Evolutionary conservation across 2,329 filamentous ascomycete species (phyloP), one percentile per base, ranked within the genome.

Genomic region (Pseudogymnoascus sp.): DNA sequence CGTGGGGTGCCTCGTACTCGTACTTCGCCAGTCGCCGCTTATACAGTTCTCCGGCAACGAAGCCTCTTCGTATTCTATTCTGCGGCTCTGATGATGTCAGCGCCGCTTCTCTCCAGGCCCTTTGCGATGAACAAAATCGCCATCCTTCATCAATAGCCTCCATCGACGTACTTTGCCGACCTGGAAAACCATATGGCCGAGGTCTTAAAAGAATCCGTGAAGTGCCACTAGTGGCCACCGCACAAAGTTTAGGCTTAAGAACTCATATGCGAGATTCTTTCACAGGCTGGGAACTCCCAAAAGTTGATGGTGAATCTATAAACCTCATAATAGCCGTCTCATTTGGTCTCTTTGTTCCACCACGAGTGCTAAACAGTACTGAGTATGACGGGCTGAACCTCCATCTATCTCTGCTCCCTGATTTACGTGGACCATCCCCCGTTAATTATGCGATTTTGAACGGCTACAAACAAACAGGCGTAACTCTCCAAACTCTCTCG

Each of bases 1-100:
- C 29, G 21, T n/a, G n/a, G 26, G 31, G 50, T 33, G 6, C 29
- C 29, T 33, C 29, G 6, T 56, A 21, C 29, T 33, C 11, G 16
- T 21, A 33, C 29, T 19, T 6, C 50, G n/a, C 50, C 50, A 21
- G 10, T 56, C 50, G 50, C n/a, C 50, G 50, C 29, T 56, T 56
- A 19, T 56, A 56, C 29, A 33, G 50, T 56, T 56, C 50, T 16
- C 50, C 29, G 29, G 50, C 59, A 10, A 70, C 69, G 24, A 71
- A 85, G 4, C 89, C 91, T 2, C 80, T 99, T 33, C 83, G 87
- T 35, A 91, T 99, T 62, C 82, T 99, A 3, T 99, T 97, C 76
- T 97, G 93, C 76, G 95, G 95, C 66, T 95, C 93, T 2, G 95
- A 99, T 74, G 81, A 86, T 2, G 96, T 97, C 76, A 97, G 93